These are phyloP conservation scores for Gloeophyllum trabeum DNA, from an alignment of 768 basidiomycete species.

Conservation along the genomic window DNA sequence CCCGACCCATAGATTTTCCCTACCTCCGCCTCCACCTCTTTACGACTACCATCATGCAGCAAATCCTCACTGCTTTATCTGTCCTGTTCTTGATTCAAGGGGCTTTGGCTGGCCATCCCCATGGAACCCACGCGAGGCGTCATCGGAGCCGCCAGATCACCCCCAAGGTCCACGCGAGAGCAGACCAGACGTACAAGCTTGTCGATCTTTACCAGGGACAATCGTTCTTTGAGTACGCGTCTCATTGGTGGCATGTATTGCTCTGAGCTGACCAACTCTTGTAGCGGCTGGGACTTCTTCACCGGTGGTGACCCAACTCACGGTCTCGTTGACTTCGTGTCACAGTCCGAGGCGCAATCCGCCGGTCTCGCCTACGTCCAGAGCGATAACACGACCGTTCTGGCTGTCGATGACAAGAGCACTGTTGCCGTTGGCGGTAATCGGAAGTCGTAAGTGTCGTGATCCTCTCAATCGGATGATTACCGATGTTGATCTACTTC, in stretches of 20 bases:
- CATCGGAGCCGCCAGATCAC: slow-evolving; percentile 10
- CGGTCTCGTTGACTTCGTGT: slow-evolving; percentile 55
- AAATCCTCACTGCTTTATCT: slow-evolving; percentile 19
- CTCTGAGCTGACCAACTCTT: slow-evolving; percentile 1
- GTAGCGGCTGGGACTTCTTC: slow-evolving; percentile 65
- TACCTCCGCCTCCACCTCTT: background rate
- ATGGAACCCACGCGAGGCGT: slow-evolving; percentile 15
- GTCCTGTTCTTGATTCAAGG: slow-evolving; percentile 20
- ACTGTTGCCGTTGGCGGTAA: slow-evolving; percentile 35
- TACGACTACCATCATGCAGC: slow-evolving; percentile 13
- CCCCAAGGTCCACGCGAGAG: too few relatives aligned
- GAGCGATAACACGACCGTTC: slow-evolving; percentile 38
- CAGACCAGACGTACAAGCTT: slow-evolving; percentile 19
- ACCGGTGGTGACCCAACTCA: slow-evolving; percentile 53
- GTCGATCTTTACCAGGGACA: slow-evolving; percentile 34
- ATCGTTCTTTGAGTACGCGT: slow-evolving; percentile 46
- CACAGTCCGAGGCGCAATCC: slow-evolving; percentile 30
- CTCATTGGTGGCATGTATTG: slow-evolving; percentile 9
- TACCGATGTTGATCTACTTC: too few relatives aligned
- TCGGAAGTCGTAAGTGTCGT: slow-evolving; percentile 35
- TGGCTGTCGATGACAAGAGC: slow-evolving; percentile 53
- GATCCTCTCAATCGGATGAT: background rate
- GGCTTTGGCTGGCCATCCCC: slow-evolving; percentile 24
- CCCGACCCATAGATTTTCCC: background rate
- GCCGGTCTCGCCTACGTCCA: slow-evolving; percentile 55